A percentile compares a stretch with the other conserved stretches of the same genome.
These are phyloP conservation scores for Plasmodium coatneyi DNA, from an alignment of 169 alveolate genomes.

Conservation along the genomic window DNA sequence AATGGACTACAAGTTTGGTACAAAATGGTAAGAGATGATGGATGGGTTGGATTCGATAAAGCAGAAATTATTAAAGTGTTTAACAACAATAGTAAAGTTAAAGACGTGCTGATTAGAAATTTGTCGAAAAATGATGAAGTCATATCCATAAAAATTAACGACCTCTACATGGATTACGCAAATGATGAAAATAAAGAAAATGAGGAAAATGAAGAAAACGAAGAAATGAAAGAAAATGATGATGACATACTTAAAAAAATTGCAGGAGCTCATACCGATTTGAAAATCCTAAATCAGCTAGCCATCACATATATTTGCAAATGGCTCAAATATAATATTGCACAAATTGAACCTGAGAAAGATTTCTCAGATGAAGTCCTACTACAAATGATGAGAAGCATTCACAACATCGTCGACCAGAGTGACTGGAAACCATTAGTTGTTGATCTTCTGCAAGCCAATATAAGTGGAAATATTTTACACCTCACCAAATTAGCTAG, in stretches of 20 bases:
- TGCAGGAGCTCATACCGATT: constrained; percentile 88
- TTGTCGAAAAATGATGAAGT: constrained; percentile 75
- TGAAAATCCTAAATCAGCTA: constrained; percentile 85
- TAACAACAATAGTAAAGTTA: constrained; percentile 45
- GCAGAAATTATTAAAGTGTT: constrained; percentile 68
- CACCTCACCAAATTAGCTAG: constrained; percentile 86
- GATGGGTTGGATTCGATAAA: constrained; percentile 72
- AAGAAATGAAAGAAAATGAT: constrained; percentile 37
- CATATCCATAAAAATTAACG: constrained; percentile 64
- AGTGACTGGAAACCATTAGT: constrained; percentile 92
- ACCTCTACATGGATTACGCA: constrained; percentile 64
- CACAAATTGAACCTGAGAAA: constrained; percentile 88
- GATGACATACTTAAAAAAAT: constrained; percentile 29
- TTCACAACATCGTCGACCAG: constrained; percentile 88
- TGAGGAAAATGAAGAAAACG: constrained; percentile 57
- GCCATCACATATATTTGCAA: constrained; percentile 87
- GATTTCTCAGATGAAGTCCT: constrained; percentile 85
- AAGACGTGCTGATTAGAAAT: constrained; percentile 60
- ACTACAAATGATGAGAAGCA: constrained; percentile 90
- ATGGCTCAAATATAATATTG: constrained; percentile 89
- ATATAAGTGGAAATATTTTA: constrained; percentile 86
- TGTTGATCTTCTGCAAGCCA: constrained; percentile 89
- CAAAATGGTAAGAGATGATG: constrained; percentile 73
- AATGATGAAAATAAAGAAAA: constrained; percentile 52
- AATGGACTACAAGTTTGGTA: constrained; percentile 70